Evolutionary conservation across 2,329 filamentous ascomycete genomes (phyloP).

Genomic region (Herpomyces periplanetae): DNA sequence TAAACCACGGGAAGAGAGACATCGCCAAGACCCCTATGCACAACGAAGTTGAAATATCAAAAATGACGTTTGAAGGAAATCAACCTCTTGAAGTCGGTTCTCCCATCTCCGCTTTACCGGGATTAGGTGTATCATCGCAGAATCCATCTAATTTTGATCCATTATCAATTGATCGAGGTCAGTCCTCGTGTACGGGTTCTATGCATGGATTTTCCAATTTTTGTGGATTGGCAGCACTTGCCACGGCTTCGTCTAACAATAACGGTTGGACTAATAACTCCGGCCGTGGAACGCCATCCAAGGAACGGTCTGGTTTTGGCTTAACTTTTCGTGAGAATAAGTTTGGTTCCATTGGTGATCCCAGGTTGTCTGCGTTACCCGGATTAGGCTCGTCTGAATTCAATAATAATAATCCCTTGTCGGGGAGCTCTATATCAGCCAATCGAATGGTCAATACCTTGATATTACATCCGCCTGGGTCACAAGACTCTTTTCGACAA

Average conservation of each 20-base stretch:
- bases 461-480: conserved; percentile 20
- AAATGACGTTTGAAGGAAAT: conserved; percentile 3
- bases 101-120: conserved; percentile 4
- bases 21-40: conserved; percentile 4
- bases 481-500: conserved; percentile 21
- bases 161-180: conserved; percentile 52
- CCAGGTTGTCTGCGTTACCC: conserved; percentile 31
- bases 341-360: conserved; percentile 33
- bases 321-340: conserved; percentile 17
- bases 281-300: conserved; percentile 28
- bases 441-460: conserved; percentile 16
- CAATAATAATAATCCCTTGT: conserved; percentile 18
- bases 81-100: conserved; percentile 7
- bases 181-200: conserved; percentile 53
- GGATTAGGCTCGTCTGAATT: no score
- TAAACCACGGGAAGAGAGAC: conserved; percentile 14
- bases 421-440: conserved; percentile 18
- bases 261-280: conserved; percentile 10
- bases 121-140: not conserved
- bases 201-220: conserved; percentile 24
- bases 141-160: conserved; percentile 8
- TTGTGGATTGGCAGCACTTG: conserved; percentile 17
- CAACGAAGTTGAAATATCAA: conserved; percentile 1
- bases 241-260: conserved; percentile 10
- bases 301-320: conserved; percentile 14